Percentiles rank a stretch among this genome's conserved stretches.
Evolutionary conservation across 148 eudicot species (phyloP).

Genomic region (Cornus kousa): DNA sequence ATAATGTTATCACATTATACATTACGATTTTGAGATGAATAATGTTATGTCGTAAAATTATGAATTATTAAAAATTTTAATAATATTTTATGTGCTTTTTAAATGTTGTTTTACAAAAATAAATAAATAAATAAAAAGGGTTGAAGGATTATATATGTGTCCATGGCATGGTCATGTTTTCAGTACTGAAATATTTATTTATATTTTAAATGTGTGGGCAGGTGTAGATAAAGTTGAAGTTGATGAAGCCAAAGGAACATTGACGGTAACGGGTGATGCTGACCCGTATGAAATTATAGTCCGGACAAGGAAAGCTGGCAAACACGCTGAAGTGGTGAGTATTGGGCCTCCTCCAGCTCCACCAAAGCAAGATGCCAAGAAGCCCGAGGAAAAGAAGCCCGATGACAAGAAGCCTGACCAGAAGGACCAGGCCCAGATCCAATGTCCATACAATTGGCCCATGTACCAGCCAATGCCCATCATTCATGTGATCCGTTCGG

Average conservation of each 20-base stretch:
- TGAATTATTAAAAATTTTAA: too few relatives aligned
- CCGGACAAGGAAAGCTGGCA: conserved; percentile 43
- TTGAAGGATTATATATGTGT: too few relatives aligned
- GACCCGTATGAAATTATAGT: conserved; percentile 53
- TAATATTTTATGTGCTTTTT: too few relatives aligned
- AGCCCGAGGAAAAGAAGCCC: conserved; percentile 22
- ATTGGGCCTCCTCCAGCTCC: conserved; percentile 47
- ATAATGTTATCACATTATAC: too few relatives aligned
- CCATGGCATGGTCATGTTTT: too few relatives aligned
- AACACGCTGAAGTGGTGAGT: conserved; percentile 34
- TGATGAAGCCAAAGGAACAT: conserved; percentile 45
- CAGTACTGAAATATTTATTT: too few relatives aligned
- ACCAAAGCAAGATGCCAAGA: background rate
- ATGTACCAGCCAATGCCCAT: conserved; percentile 9
- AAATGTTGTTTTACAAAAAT: too few relatives aligned
- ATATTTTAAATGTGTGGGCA: conserved; percentile 9
- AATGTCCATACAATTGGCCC: conserved; percentile 8
- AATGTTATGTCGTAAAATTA: too few relatives aligned
- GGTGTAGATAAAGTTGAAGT: conserved; percentile 63
- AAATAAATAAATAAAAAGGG: too few relatives aligned
- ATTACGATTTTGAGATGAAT: too few relatives aligned
- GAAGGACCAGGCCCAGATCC: conserved; percentile 8
- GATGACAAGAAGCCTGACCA: conserved; percentile 28
- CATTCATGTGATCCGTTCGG: conserved; percentile 7
- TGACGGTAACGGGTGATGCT: conserved; percentile 56